Evolutionary conservation across 169 alveolate species (phyloP), one percentile per base, ranked within the genome.

Genomic region (Eimeria tenella): DNA sequence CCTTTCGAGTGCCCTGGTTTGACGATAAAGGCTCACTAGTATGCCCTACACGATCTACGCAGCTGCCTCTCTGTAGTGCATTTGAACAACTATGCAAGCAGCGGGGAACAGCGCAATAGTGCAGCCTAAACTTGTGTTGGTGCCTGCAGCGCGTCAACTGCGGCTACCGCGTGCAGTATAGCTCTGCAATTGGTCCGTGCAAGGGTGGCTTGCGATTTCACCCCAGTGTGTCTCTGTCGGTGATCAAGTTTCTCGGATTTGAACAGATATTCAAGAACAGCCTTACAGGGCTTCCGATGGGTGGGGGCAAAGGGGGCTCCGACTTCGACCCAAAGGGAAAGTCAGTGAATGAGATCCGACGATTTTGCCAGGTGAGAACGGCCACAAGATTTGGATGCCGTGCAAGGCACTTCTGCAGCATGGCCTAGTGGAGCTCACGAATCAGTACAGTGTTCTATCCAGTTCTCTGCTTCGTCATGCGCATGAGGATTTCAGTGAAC

Each of bases 321-420:
- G 98, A 97, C 92, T 97, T 97, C 94, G 98, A 97, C 86, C 98
- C 98, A 52, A 96, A 96, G 82, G 98, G 98, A 15, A 97, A 97
- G 79, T 95, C 97, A 53, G 98, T 97, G 55, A 86, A 77, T 52
- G 98, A 97, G 93, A 94, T 97, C 86, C 21, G 96, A 75, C 90
- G 97, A 42, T 97, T 97, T 89, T 97, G 98, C 93, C 98, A 96
- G 88, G 95, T 93, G 42, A 23, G 53, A 5, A 42, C 13, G 42
- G 2, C 2, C 42, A 31, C 42, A 2, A 31, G 42, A 31, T 31
- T 31, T 31, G 42, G 42, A 31, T 31, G 42, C 42, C 42, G 2
- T 31, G 42, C 42, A 31, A 31, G 42, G 68, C 19, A 1, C 68
- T 11, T 10, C 68, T 58, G 68, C 68, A 58, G 68, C 68, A 10